A percentile compares a stretch with the other conserved stretches of the same genome.
Conservation (phyloP, 2,329 filamentous ascomycete species). For the Diaporthe capsici region DNA sequence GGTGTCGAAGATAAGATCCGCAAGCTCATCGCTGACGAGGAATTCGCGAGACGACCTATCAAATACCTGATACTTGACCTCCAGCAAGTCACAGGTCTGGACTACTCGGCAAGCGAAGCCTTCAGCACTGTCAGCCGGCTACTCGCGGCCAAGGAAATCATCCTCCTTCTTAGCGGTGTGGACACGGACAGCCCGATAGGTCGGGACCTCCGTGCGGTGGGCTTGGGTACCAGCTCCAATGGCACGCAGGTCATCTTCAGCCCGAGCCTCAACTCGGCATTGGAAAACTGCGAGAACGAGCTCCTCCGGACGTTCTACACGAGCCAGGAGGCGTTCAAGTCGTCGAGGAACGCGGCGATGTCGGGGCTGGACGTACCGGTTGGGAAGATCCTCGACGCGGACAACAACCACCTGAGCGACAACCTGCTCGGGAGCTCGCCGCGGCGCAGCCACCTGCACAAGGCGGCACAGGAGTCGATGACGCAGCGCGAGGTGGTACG, state of each 20-base stretch:
- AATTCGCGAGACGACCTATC: conserved; percentile 83
- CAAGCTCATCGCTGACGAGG: conserved; percentile 83
- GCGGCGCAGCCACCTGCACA: conserved; percentile 80
- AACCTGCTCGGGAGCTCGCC: conserved; percentile 80
- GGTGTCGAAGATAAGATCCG: conserved; percentile 93
- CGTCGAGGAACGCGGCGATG: conserved; percentile 58
- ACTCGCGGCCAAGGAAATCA: conserved; percentile 81
- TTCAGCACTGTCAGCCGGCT: conserved; percentile 94
- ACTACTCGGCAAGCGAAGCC: conserved; percentile 96
- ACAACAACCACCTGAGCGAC: conserved; percentile 51
- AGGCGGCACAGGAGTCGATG: conserved; percentile 83
- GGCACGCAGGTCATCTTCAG: conserved; percentile 84
- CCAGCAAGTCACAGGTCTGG: conserved; percentile 89
- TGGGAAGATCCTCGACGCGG: conserved; percentile 62
- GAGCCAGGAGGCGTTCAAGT: conserved; percentile 72
- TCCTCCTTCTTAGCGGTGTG: conserved; percentile 86
- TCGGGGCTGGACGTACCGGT: conserved; percentile 65
- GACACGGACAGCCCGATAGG: conserved; percentile 83
- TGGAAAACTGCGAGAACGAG: conserved; percentile 96
- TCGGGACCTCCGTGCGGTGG: conserved; percentile 84
- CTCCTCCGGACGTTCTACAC: conserved; percentile 85
- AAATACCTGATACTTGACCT: conserved; percentile 92
- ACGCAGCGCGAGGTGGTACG: conserved; percentile 73
- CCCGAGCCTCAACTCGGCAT: conserved; percentile 89
- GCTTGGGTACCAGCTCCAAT: conserved; percentile 75